Base-by-base conservation (phyloP, 768 basidiomycete genomes). In the Daedalea quercina region DNA sequence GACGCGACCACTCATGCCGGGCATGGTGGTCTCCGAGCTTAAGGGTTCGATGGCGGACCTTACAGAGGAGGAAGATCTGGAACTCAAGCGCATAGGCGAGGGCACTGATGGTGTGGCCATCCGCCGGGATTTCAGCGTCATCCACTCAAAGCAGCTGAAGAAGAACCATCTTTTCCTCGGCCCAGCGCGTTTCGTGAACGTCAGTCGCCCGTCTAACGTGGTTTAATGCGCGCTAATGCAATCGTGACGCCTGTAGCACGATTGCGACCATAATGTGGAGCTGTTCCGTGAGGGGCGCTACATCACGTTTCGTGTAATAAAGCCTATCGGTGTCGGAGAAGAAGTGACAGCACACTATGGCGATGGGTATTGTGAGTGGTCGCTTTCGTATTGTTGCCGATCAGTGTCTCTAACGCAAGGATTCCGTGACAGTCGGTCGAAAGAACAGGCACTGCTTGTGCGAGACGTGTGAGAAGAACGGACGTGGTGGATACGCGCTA, bases 281-380 rank as follows among this genome's bases (percentile, higher is more conserved):
- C 75, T 93, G 51, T 90, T 92, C 63, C 87, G 90, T 44, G 87
- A 90, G 70, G 90, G 90, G 44, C 81, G 82, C 65, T 90, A 90
- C 64, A 92, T 93, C 70, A 92, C 91, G 24, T 93, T 93, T 69
- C 82, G 88, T 40, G 86, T 87, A 53, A 76, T 91, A 65, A 80
- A 83, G 67, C 78, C 83, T 52, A 91, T 93, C 62, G 74, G 77
- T 41, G 70, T 86, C 23, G 90, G 90, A 28, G 90, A 93, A 68
- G 90, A 93, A 68, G 85, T 93, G 44, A 90, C 90, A 26, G 90
- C 90, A 41, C 88, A 90, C 66, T 93, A 93, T 63, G 90, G 91
- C 43, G 88, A 92, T 69, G 87, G 87, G 44, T 93, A 93, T 67
- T 93, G 90, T 93, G 65, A 71, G 87, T 81, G 34, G 50, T 35